Conservation (phyloP, 2,329 filamentous ascomycete genomes). For the Fusarium sp. region DNA sequence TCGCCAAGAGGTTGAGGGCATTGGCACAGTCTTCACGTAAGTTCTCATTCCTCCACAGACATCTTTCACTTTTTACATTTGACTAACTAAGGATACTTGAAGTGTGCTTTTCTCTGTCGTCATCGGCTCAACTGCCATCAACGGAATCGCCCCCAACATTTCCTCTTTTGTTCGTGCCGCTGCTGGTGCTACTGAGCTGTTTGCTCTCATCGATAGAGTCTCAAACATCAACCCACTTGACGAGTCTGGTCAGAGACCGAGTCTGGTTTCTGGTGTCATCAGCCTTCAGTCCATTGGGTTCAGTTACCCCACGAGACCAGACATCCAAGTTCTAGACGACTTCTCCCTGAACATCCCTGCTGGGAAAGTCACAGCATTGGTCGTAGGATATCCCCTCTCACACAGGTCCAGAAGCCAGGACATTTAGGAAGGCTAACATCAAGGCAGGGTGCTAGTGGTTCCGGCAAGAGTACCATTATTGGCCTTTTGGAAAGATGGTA, state of each 20-base stretch:
- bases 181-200: slow-evolving; percentile 43
- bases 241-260: slow-evolving; percentile 45
- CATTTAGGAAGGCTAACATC: background rate
- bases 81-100: background rate
- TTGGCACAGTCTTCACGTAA: slow-evolving; percentile 43
- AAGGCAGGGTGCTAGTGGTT: slow-evolving; percentile 44
- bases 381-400: slow-evolving; percentile 38
- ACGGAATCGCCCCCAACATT: slow-evolving; percentile 46
- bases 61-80: background rate
- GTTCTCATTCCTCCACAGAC: background rate
- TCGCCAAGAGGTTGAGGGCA: slow-evolving; percentile 50
- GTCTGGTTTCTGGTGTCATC: slow-evolving; percentile 46
- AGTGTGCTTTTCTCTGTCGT: slow-evolving; percentile 52
- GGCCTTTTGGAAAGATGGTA: slow-evolving; percentile 55
- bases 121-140: slow-evolving; percentile 50
- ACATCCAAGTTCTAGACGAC: slow-evolving; percentile 54
- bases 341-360: slow-evolving; percentile 57
- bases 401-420: no score
- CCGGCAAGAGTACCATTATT: slow-evolving; percentile 54
- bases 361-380: slow-evolving; percentile 56
- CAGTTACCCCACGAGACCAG: slow-evolving; percentile 57
- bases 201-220: slow-evolving; percentile 49
- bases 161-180: slow-evolving; percentile 51
- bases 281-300: slow-evolving; percentile 54
- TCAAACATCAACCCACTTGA: slow-evolving; percentile 52